A percentile compares a stretch with the other conserved stretches of the same genome.
phyloP scores from a whole-genome alignment of 176 grass and related monocot species.

The Rhynchospora tenuis region DNA sequence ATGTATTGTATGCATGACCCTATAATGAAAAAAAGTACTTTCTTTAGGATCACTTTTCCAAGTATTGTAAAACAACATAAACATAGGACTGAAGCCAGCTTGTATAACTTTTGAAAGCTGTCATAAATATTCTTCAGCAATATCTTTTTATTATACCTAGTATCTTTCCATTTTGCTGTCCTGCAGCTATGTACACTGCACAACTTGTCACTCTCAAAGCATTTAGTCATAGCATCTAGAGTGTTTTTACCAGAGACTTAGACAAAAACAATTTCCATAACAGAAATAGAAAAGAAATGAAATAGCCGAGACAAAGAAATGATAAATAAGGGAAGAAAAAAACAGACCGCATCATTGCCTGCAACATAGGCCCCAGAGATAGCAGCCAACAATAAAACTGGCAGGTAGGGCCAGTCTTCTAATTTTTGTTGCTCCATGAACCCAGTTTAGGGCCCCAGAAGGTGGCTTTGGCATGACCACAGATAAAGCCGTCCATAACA shows the following conservation, averaged over 20 bases:
- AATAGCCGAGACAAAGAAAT: slow-evolving; percentile 10
- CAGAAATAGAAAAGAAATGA: background rate
- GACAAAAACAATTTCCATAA: background rate
- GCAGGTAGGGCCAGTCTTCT: slow-evolving; percentile 69
- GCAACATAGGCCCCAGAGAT: slow-evolving; percentile 95
- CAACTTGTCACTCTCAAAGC: background rate
- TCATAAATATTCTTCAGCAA: background rate
- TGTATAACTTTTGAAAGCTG: background rate
- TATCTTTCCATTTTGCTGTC: background rate
- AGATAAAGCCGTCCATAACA: slow-evolving; percentile 91
- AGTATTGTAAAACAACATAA: background rate
- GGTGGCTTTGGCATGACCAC: slow-evolving; percentile 87
- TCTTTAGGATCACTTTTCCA: background rate
- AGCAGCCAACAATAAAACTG: slow-evolving; percentile 65
- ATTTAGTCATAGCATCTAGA: background rate
- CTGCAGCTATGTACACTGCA: background rate
- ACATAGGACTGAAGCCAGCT: background rate
- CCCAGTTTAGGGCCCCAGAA: slow-evolving; percentile 53
- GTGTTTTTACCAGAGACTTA: background rate
- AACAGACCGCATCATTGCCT: slow-evolving; percentile 85
- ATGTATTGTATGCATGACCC: slow-evolving; percentile 97
- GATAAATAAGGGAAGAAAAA: slow-evolving; percentile 25
- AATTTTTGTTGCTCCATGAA: slow-evolving; percentile 69
- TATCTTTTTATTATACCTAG: background rate
- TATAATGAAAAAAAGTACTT: slow-evolving; percentile 19